Percentiles rank a stretch among this genome's conserved stretches.
phyloP scores from a whole-genome alignment of 345 rosid species.

The Sapria himalayana region DNA sequence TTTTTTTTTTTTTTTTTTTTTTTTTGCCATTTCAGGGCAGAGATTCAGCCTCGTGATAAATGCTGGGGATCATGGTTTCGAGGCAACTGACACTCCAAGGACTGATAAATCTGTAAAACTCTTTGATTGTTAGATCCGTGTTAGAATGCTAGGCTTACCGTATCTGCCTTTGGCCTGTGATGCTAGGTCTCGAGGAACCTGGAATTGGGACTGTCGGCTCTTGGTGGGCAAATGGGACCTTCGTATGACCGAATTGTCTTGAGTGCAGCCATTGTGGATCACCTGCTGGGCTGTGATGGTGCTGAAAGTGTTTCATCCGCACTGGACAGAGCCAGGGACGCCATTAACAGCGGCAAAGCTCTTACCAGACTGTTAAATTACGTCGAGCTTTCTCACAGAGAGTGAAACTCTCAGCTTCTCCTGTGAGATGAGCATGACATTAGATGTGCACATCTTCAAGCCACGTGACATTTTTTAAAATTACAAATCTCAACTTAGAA shows the following conservation, averaged over 20 bases:
- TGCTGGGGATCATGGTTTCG: slow-evolving; percentile 69
- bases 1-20: slow-evolving; percentile 1
- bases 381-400: slow-evolving; percentile 46
- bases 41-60: slow-evolving; percentile 73
- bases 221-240: slow-evolving; percentile 57
- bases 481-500: no score
- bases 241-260: slow-evolving; percentile 76
- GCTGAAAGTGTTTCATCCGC: slow-evolving; percentile 49
- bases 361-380: slow-evolving; percentile 52
- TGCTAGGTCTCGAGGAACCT: slow-evolving; percentile 59
- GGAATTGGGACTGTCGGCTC: slow-evolving; percentile 72
- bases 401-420: no score
- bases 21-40: slow-evolving; percentile 19
- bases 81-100: slow-evolving; percentile 75
- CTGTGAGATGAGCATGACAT: no score
- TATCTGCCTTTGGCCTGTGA: background rate
- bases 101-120: slow-evolving; percentile 74
- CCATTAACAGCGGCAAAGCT: slow-evolving; percentile 82
- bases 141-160: background rate
- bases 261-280: slow-evolving; percentile 86
- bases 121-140: slow-evolving; percentile 5
- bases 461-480: no score
- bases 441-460: no score
- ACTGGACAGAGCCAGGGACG: slow-evolving; percentile 75
- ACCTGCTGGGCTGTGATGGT: slow-evolving; percentile 66